phyloP scores from a whole-genome alignment of 148 eudicot genomes.

The Chenopodium formosanum region DNA sequence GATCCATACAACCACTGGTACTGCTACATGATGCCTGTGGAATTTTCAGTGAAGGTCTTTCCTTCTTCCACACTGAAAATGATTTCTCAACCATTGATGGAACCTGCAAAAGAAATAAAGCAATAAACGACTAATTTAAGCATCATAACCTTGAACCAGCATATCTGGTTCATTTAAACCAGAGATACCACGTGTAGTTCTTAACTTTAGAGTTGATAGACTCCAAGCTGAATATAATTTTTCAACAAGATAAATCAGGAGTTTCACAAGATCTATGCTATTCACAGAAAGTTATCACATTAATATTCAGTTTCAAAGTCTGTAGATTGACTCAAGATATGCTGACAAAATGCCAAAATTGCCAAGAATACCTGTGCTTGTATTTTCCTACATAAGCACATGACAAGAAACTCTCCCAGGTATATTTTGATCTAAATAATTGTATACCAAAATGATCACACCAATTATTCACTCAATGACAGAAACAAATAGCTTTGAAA shows the following conservation, averaged over 20 bases:
- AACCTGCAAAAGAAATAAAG: constrained; percentile 38
- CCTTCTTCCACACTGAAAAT: constrained; percentile 48
- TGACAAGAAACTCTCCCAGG: neutral
- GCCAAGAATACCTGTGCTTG: neutral
- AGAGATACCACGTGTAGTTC: neutral
- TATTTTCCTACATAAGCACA: neutral
- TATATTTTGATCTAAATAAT: too few species aligned
- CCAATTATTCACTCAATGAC: neutral
- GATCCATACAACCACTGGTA: constrained; percentile 1
- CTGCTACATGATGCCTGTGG: constrained; percentile 18
- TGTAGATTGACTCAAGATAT: neutral
- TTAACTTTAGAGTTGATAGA: neutral
- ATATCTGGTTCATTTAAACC: too few species aligned
- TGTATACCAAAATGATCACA: neutral
- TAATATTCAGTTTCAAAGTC: neutral
- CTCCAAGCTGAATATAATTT: neutral
- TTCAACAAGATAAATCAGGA: neutral
- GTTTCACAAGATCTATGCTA: neutral
- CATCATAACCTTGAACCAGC: neutral
- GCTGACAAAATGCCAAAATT: neutral
- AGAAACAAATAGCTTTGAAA: neutral
- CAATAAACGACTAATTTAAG: neutral
- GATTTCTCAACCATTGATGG: constrained; percentile 50
- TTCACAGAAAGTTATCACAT: neutral
- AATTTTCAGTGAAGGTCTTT: constrained; percentile 24